A percentile compares a stretch with the other conserved stretches of the same genome.
Evolutionary conservation across 2,329 filamentous ascomycete species (phyloP).

Genomic region (Botrytis aclada): DNA sequence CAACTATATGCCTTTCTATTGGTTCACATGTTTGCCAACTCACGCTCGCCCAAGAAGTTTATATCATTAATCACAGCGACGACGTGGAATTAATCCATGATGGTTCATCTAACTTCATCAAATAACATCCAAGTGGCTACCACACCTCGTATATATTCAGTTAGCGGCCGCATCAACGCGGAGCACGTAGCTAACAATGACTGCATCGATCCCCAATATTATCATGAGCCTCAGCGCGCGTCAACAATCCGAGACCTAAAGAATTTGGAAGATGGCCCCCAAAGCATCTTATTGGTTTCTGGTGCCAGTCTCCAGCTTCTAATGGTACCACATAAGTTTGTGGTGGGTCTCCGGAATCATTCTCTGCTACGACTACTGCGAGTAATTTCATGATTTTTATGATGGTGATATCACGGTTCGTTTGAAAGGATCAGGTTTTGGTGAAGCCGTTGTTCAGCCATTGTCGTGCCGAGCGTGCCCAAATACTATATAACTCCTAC

Average conservation of each 20-base stretch:
- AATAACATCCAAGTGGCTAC: background rate
- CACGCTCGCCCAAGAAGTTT: constrained; percentile 7
- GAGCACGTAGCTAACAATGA: constrained; percentile 14
- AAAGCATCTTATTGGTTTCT: background rate
- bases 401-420: background rate
- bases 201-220: constrained; percentile 2
- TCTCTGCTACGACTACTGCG: constrained; percentile 3
- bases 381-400: constrained; percentile 10
- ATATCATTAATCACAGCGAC: constrained; percentile 7
- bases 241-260: background rate
- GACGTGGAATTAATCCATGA: constrained; percentile 14
- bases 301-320: background rate
- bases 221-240: constrained; percentile 9
- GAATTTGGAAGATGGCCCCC: background rate
- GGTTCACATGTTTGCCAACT: constrained; percentile 8
- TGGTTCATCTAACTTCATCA: constrained; percentile 4
- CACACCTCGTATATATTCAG: background rate
- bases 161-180: constrained; percentile 11
- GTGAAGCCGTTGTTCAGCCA: background rate
- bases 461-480: background rate
- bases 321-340: constrained; percentile 13
- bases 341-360: constrained; percentile 13
- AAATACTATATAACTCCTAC: constrained; percentile 10
- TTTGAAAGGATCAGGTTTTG: background rate
- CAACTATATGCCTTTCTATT: constrained; percentile 8